Base-by-base conservation (phyloP, 2,329 filamentous ascomycete species). In the Cephalotrichum gorgonifer region DNA sequence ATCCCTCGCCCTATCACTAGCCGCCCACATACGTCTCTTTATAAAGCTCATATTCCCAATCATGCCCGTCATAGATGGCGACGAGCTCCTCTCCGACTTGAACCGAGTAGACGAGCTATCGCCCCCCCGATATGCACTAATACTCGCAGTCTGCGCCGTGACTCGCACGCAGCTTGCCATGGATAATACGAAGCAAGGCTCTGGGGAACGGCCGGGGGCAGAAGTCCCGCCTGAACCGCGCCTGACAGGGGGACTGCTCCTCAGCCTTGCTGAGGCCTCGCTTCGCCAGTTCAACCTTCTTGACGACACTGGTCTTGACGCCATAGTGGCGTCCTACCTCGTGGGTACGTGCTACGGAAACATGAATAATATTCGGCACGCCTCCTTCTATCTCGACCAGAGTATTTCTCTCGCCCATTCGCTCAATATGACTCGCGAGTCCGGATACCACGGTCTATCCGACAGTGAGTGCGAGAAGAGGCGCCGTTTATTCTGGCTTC, bases 361-460 rank as follows among this genome's bases (percentile, higher is more conserved):
- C 22, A 53, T 59, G 6, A 52, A 63, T 17, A 59, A 62, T 15
- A 44, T 54, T 0, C 51, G 56, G 0, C 59, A 60, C 27, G 61
- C 62, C 0, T 62, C 57, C 56, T 64, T 63, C 25, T 63, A 62
- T 43, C 54, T 64, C 2, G 63, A 60, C n/a, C 61, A 64, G 35
- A 59, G 57, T 15, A 62, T 63, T 4, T 58, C 56, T 0, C 54
- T 64, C 8, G 58, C 60, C 0, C 57, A 61, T 9, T 53, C 58
- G 0, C 56, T 64, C 6, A 55, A 58, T 3, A 42, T 63, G 0
- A 60, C 60, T 3, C 53, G 53, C 6, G 61, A 64, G 41, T 46
- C 53, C 1, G 59, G 60, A 0, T 61, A 61, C 27, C 30, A 52
- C 11, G 52, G 53, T 6, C 14, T 63, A 0, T 41, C 55, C 1